Conservation (phyloP, 23 red algal species). For the Chondrus crispus region DNA sequence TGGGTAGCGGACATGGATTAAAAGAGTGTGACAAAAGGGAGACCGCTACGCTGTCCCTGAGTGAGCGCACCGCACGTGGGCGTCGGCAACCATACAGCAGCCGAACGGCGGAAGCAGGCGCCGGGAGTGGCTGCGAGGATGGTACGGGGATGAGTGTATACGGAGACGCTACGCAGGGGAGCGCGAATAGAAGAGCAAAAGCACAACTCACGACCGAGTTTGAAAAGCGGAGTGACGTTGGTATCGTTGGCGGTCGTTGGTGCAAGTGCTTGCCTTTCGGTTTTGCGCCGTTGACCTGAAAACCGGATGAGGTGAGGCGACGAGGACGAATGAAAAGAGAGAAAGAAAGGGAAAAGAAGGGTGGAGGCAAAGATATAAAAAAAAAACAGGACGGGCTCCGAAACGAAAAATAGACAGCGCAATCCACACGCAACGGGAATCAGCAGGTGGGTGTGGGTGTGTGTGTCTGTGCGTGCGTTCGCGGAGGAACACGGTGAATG, state of each 20-base stretch:
- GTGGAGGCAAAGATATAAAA: neutral
- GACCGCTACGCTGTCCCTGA: too few relatives aligned
- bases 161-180: too few relatives aligned
- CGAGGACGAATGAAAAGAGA: neutral
- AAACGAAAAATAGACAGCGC: neutral
- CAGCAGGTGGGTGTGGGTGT: neutral
- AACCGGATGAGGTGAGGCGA: too few relatives aligned
- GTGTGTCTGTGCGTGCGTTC: neutral
- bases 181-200: too few relatives aligned
- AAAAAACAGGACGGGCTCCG: neutral
- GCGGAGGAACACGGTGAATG: neutral
- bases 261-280: too few relatives aligned
- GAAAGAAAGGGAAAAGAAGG: neutral
- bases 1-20: constrained; percentile 24
- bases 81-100: constrained; percentile 36
- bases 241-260: too few relatives aligned
- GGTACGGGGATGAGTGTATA: neutral
- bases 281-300: too few relatives aligned
- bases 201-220: too few relatives aligned
- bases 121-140: neutral
- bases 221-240: too few relatives aligned
- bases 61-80: constrained; percentile 10
- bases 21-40: constrained; percentile 11
- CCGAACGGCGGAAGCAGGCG: neutral
- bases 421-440: neutral